These are phyloP conservation scores for Pittosporum tobira DNA, from an alignment of 129 eudicot genomes.

Conservation along the genomic window DNA sequence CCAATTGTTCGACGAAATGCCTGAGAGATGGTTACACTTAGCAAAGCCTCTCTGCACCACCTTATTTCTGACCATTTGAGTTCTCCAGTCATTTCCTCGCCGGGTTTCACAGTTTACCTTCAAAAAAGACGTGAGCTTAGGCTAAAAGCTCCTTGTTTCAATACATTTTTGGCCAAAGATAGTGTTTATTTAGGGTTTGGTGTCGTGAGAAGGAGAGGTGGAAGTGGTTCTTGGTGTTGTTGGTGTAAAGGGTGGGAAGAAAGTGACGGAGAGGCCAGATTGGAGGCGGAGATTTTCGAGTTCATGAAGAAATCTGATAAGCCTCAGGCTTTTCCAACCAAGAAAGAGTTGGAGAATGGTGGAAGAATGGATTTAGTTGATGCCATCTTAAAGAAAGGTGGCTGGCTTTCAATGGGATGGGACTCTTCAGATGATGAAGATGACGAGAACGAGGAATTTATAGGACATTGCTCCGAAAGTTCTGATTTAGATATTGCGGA, in stretches of 20 bases:
- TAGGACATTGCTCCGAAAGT: neutral
- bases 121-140: neutral
- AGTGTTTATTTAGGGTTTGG: conserved; percentile 16
- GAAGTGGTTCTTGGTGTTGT: conserved; percentile 22
- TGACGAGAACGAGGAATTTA: conserved; percentile 14
- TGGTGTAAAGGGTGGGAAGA: conserved; percentile 31
- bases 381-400: conserved; percentile 57
- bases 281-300: conserved; percentile 57
- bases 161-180: conserved; percentile 1
- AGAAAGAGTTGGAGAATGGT: conserved; percentile 45
- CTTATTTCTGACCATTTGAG: conserved; percentile 19
- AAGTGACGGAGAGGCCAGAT: conserved; percentile 33
- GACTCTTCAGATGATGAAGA: conserved; percentile 28
- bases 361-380: conserved; percentile 71
- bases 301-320: conserved; percentile 70
- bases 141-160: neutral
- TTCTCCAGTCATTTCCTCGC: conserved; percentile 13
- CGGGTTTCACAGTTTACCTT: conserved; percentile 5
- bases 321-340: conserved; percentile 65
- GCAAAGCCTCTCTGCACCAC: conserved; percentile 9
- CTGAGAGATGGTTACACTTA: conserved; percentile 66
- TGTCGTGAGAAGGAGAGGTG: conserved; percentile 15
- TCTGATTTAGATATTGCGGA: conserved; percentile 20
- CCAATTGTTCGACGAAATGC: conserved; percentile 79
- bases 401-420: conserved; percentile 88